phyloP scores from a whole-genome alignment of 2,329 filamentous ascomycete species.

The Pseudogymnoascus destructans region DNA sequence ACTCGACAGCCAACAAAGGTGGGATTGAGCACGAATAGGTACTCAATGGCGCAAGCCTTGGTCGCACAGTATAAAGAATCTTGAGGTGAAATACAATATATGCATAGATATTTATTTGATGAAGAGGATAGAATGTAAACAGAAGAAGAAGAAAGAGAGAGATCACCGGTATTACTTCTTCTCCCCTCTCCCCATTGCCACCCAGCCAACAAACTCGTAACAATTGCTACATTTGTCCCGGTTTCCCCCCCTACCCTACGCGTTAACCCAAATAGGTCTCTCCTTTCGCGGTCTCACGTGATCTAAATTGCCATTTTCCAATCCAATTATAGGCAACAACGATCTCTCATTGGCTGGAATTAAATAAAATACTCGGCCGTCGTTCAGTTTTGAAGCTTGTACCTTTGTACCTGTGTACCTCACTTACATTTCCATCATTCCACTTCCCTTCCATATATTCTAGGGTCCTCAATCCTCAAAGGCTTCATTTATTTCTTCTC shows the following conservation, averaged over 20 bases:
- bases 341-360: neutral
- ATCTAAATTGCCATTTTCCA: neutral
- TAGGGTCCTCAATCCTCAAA: neutral
- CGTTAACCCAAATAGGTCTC: conserved; percentile 5
- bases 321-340: neutral
- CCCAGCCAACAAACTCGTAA: neutral
- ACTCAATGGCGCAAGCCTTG: neutral
- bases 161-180: neutral
- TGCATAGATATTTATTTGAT: neutral
- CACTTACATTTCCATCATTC: conserved; percentile 4
- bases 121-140: neutral
- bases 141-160: neutral
- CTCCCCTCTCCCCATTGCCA: neutral
- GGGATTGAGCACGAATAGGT: neutral
- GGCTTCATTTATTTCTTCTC: neutral
- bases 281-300: conserved; percentile 3
- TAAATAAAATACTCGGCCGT: neutral
- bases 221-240: neutral
- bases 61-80: neutral
- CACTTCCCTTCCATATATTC: neutral
- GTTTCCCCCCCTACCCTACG: conserved; percentile 3
- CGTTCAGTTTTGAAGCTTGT: conserved; percentile 4
- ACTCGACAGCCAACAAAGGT: conserved; percentile 4
- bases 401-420: too few relatives aligned
- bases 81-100: neutral